Evolutionary conservation across 2,329 filamentous ascomycete species (phyloP).

Genomic region (Geoglossum cookeanum): DNA sequence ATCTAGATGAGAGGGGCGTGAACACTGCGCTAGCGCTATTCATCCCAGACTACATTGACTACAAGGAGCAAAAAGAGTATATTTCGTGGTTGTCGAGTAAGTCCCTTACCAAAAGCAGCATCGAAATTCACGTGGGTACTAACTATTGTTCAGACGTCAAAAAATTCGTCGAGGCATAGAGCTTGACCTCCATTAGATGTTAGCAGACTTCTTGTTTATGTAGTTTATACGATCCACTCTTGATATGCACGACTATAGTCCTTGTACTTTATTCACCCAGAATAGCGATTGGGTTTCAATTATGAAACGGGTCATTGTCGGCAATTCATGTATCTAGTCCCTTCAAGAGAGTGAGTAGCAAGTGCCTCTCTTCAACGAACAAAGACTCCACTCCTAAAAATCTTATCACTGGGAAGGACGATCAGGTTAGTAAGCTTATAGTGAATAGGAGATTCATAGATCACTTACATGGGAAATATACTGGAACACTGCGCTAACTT

Average conservation of each 20-base stretch:
- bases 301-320: background rate
- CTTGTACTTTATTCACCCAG: background rate
- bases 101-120: constrained; percentile 16
- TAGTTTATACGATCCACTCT: constrained; percentile 1
- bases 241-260: background rate
- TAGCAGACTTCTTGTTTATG: background rate
- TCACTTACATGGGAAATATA: constrained; percentile 41
- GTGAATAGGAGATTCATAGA: too few relatives aligned
- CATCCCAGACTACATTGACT: constrained; percentile 87
- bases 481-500: constrained; percentile 91
- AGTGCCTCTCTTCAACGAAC: background rate
- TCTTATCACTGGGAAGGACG: background rate
- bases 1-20: constrained; percentile 85
- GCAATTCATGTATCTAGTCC: background rate
- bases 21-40: constrained; percentile 74
- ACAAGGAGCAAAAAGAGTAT: constrained; percentile 98
- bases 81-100: constrained; percentile 63
- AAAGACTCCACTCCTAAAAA: background rate
- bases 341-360: background rate
- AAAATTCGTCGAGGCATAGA: constrained; percentile 57
- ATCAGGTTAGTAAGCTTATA: background rate
- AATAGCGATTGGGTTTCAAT: background rate
- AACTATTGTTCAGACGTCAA: constrained; percentile 42
- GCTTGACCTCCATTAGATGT: background rate
- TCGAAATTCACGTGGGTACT: background rate